phyloP scores from a whole-genome alignment of 257 asterid species.

The Capsicum rhomboideum region DNA sequence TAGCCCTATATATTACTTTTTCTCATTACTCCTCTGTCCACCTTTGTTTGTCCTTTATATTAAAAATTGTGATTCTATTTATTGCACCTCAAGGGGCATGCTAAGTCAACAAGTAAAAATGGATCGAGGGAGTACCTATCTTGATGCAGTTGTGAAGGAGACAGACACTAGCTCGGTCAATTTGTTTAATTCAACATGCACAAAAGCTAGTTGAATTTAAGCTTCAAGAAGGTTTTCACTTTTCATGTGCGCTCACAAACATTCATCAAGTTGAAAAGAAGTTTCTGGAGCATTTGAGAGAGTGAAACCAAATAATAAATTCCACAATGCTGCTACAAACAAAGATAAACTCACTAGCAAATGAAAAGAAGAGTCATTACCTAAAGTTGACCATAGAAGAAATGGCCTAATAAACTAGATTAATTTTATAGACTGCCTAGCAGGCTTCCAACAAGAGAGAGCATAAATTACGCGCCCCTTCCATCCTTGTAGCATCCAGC shows the following conservation, averaged over 20 bases:
- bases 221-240: too few relatives aligned
- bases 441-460: slow-evolving; percentile 23
- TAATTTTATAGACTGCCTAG: background rate
- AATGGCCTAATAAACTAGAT: background rate
- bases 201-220: too few relatives aligned
- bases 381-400: background rate
- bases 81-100: too few relatives aligned
- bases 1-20: too few relatives aligned
- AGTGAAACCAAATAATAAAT: background rate
- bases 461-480: slow-evolving; percentile 25
- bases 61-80: too few relatives aligned
- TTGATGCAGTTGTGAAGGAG: background rate
- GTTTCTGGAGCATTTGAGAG: background rate
- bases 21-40: too few relatives aligned
- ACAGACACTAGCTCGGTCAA: background rate
- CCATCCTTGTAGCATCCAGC: slow-evolving; percentile 35
- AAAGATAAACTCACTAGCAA: background rate
- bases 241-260: too few relatives aligned
- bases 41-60: too few relatives aligned
- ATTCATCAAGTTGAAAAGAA: too few relatives aligned
- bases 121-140: background rate
- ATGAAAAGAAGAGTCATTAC: background rate
- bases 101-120: too few relatives aligned
- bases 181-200: too few relatives aligned
- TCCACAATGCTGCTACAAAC: background rate